Evolutionary conservation across 495 filamentous ascomycete genomes (phyloP).

Genomic region (Filosporella fistucella): DNA sequence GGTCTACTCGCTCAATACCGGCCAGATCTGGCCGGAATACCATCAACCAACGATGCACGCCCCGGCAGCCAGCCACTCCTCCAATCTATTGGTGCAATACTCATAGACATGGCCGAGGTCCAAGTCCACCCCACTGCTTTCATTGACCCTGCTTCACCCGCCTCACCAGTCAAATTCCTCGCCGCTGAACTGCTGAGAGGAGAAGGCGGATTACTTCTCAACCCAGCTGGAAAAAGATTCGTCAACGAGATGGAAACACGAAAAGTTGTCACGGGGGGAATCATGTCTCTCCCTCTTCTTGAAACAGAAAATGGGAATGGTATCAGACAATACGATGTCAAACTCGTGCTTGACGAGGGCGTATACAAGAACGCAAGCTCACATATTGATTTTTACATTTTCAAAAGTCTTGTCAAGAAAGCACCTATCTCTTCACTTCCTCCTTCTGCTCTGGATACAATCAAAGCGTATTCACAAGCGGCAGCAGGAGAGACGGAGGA

Average conservation of each 20-base stretch:
- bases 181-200: constrained; percentile 55
- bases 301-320: constrained; percentile 1
- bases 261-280: constrained; percentile 43
- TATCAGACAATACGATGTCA: constrained; percentile 48
- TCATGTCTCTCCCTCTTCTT: constrained; percentile 30
- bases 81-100: constrained; percentile 37
- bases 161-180: constrained; percentile 46
- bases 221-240: constrained; percentile 39
- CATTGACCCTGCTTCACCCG: constrained; percentile 52
- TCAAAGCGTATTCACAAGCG: constrained; percentile 40
- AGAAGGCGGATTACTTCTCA: constrained; percentile 50
- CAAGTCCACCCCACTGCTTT: constrained; percentile 68
- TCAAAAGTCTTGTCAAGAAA: constrained; percentile 51
- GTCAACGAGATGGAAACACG: constrained; percentile 54
- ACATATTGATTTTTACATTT: constrained; percentile 55
- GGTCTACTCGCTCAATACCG: constrained; percentile 49
- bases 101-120: constrained; percentile 55
- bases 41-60: constrained; percentile 55
- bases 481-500: constrained; percentile 33
- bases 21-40: constrained; percentile 49
- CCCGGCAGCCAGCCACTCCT: constrained; percentile 45
- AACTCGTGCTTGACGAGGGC: constrained; percentile 53
- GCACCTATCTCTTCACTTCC: constrained; percentile 45
- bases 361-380: constrained; percentile 40
- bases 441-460: constrained; percentile 29